Base-by-base conservation (phyloP, 805 yeast species). In the Spathaspora girioi region DNA sequence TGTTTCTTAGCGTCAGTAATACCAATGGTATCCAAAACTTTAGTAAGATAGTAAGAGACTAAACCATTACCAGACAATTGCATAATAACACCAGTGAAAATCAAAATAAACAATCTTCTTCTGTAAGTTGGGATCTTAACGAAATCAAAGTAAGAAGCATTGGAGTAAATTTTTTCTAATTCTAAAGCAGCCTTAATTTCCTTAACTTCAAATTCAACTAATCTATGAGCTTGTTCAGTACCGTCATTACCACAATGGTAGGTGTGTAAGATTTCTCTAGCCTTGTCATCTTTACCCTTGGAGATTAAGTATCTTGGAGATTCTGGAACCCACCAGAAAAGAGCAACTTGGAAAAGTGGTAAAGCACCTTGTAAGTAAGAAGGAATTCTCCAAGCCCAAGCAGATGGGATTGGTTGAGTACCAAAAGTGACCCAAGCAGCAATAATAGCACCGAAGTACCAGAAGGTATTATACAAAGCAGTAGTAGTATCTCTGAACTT, bases 331-430 rank as follows among this genome's bases (percentile, higher is more conserved):
- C 62, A 55, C 65, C 63, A 72, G 44, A 76, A 53, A 26, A 71
- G 59, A 2, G 54, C 2, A 9, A 70, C 19, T 58, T 78, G 82
- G 20, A 76, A 15, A 2, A 73, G 20, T 2, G 86, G 83, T 55
- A 77, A 66, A 15, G 69, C 59, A 42, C 76, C 80, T 64, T 82
- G 86, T 42, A 81, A 53, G 47, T 71, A 71, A 11, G 82, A 70
- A 40, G 86, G 86, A 50, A 81, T 67, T 65, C 81, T 77, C 85
- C 85, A 81, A 26, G 75, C 66, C 71, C 75, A 73, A 38, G 66
- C 59, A 44, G 44, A 56, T 8, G 54, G 41, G 15, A 69, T 53
- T 18, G 59, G 54, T 48, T 70, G 63, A 15, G 80, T 69, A 59
- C 82, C 84, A 55, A 68, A 78, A 2, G 81, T 69, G 47, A 74